Percentiles rank a stretch among this genome's conserved stretches.
Evolutionary conservation across 2,329 filamentous ascomycete genomes (phyloP).

Genomic region (Fusarium secorum): DNA sequence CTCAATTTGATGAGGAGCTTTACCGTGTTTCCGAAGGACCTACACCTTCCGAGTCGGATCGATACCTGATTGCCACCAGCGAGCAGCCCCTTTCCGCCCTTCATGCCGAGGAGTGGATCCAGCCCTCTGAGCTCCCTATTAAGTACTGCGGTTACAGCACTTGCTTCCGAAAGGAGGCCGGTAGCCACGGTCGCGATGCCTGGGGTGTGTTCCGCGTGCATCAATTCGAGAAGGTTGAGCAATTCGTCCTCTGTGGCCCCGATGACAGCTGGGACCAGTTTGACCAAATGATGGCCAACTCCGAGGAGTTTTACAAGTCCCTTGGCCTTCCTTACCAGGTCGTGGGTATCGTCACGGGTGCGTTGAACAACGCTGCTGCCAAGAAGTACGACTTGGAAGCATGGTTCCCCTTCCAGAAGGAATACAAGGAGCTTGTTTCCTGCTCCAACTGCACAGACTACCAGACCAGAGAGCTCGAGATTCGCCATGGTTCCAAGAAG

Average conservation of each 20-base stretch:
- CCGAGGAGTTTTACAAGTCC: constrained; percentile 94
- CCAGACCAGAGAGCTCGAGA: constrained; percentile 92
- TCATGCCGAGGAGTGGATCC: constrained; percentile 93
- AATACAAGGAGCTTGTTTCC: constrained; percentile 98
- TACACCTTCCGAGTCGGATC: constrained; percentile 85
- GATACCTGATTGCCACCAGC: constrained; percentile 80
- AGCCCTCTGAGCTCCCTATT: constrained; percentile 84
- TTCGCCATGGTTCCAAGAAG: constrained; percentile 86
- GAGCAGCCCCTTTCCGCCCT: constrained; percentile 95
- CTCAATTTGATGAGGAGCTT: constrained; percentile 96
- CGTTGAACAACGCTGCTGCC: constrained; percentile 76
- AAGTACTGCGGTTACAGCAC: constrained; percentile 86
- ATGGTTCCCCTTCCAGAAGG: constrained; percentile 94
- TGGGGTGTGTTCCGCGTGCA: constrained; percentile 99
- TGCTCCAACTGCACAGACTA: constrained; percentile 99
- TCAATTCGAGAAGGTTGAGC: constrained; percentile 94
- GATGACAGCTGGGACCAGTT: constrained; percentile 94
- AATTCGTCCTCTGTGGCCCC: constrained; percentile 82
- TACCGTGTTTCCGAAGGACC: constrained; percentile 96
- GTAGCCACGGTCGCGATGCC: constrained; percentile 83
- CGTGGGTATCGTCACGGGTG: constrained; percentile 94
- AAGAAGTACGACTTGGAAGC: constrained; percentile 98
- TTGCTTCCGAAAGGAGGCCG: constrained; percentile 95
- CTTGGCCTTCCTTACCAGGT: constrained; percentile 90
- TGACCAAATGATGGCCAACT: constrained; percentile 88